Base-by-base conservation (phyloP, 179 eudicot species). In the Spergularia azorica region DNA sequence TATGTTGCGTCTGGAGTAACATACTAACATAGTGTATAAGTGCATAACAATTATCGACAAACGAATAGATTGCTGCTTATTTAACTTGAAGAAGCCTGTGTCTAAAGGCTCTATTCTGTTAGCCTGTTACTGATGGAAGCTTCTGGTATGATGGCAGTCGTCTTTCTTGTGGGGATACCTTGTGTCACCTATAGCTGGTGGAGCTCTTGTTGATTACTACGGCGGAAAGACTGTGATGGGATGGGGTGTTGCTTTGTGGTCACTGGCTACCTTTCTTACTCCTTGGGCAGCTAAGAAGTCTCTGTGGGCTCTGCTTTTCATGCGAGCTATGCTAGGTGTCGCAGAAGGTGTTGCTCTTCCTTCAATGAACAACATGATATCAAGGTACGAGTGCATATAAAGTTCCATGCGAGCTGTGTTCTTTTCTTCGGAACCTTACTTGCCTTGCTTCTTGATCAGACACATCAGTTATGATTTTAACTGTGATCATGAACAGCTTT, bases 271-370 rank as follows among this genome's bases (percentile, higher is more conserved):
- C 15, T 89, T 94, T 78, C 88, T 94, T 56, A 95, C 99, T 75
- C 99, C 99, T 0, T 95, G 97, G 97, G 98, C 99, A 70, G 99
- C 99, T 55, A 96, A 90, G 84, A 84, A 84, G 63, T 90, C 94
- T 70, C 70, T 95, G 14, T 88, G 88, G 94, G 90, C 88, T 61
- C 85, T 95, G 69, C 97, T 95, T 83, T 72, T 85, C 38, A 77
- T 80, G 75, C 92, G 99, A 60, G 93, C 90, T 83, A 71, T 90
- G 83, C 91, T 95, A 75, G 99, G 99, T 63, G 67, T 93, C 61
- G 99, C 99, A 58, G 99, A 95, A 85, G 99, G 99, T 73, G 99
- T 95, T 36, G 99, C 99, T 72, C 98, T 95, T 90, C 99, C 99
- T 80, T 94, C 94, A 78, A 95, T 95, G 99, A 95, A 95, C 86